Evolutionary conservation across 148 eudicot genomes (phyloP).

Genomic region (Heliosperma pusillum): DNA sequence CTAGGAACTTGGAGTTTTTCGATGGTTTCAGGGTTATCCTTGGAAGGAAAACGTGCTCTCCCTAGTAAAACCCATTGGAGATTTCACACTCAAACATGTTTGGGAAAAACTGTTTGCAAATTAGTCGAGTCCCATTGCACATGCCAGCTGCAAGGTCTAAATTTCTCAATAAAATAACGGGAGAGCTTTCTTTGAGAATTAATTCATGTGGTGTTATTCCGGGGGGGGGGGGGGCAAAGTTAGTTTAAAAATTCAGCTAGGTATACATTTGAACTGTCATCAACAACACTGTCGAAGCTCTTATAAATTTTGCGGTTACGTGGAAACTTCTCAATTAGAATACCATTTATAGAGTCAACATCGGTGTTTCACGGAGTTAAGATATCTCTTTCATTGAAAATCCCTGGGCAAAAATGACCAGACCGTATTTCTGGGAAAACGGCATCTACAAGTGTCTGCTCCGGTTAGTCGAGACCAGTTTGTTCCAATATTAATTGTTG

Average conservation of each 20-base stretch:
- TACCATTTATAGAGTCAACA: not conserved
- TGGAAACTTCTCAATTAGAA: not conserved
- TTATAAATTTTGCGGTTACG: not conserved
- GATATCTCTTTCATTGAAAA: not conserved
- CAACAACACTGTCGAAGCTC: too few relatives aligned
- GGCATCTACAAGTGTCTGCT: not conserved
- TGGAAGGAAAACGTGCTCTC: not conserved
- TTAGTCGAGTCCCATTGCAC: not conserved
- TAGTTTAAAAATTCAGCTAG: too few relatives aligned
- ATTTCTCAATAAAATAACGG: not conserved
- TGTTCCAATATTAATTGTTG: not conserved
- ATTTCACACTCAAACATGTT: not conserved
- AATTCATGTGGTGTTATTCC: not conserved
- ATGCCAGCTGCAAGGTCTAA: not conserved
- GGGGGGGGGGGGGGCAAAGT: too few relatives aligned
- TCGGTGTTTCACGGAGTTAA: slow-evolving; percentile 13
- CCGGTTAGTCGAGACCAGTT: not conserved
- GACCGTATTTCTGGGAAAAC: not conserved
- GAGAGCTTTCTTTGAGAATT: too few relatives aligned
- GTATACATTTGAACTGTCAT: too few relatives aligned
- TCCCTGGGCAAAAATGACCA: not conserved
- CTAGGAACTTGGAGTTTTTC: not conserved
- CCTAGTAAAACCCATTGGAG: not conserved
- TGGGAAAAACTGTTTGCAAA: not conserved
- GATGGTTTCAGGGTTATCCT: not conserved